These are phyloP conservation scores for Hypericum perforatum DNA, from an alignment of 345 rosid genomes.

Conservation along the genomic window DNA sequence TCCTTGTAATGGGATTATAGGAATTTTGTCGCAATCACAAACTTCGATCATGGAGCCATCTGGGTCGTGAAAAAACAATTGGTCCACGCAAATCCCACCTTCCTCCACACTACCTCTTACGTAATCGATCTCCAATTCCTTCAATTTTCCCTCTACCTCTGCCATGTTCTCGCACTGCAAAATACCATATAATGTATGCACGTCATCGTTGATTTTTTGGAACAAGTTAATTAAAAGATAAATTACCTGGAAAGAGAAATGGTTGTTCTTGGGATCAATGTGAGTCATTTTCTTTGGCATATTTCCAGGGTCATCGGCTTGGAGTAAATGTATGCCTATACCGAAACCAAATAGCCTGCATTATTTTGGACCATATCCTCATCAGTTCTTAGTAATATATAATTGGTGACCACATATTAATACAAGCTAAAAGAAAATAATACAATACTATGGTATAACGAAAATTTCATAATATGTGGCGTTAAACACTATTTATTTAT, in stretches of 20 bases:
- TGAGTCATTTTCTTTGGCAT: constrained; percentile 30
- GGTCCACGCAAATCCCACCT: constrained; percentile 73
- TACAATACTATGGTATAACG: no score
- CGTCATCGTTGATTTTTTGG: no score
- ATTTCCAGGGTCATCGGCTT: constrained; percentile 42
- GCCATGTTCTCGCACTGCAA: constrained; percentile 75
- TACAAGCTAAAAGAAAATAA: background rate
- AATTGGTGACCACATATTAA: background rate
- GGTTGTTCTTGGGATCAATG: constrained; percentile 60
- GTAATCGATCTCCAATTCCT: constrained; percentile 49
- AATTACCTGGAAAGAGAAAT: constrained; percentile 73
- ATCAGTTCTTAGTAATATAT: background rate
- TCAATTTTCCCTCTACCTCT: constrained; percentile 60
- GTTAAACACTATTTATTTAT: no score
- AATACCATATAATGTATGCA: background rate
- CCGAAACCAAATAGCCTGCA: constrained; percentile 61
- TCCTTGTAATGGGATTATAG: constrained; percentile 51
- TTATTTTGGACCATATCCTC: no score
- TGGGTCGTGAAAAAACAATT: constrained; percentile 87
- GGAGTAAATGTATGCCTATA: constrained; percentile 58
- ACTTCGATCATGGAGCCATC: constrained; percentile 93
- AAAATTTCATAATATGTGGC: no score
- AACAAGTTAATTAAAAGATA: background rate
- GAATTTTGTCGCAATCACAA: constrained; percentile 76
- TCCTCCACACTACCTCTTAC: constrained; percentile 62